Evolutionary conservation across 306 rosid genomes (phyloP), one percentile per base, ranked within the genome.

Genomic region (Castanea sativa): DNA sequence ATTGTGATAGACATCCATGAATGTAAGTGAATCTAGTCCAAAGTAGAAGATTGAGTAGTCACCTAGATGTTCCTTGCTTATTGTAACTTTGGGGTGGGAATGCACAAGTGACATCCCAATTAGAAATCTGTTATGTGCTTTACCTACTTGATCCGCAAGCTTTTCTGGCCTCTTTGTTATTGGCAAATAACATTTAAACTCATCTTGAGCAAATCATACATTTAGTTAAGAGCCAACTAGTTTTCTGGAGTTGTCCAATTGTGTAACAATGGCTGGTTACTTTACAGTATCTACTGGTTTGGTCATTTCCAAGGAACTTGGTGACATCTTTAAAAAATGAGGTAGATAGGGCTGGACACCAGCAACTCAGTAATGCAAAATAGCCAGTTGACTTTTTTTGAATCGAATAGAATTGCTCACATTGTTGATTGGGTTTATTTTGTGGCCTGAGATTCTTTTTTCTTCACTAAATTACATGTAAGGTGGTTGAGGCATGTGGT

Each of bases 91-190:
- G 11, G 27, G 52, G 52, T 3, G 72, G n/a, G 29, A 35, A 68
- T 68, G 52, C 52, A 16, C 16, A 49, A 14, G 53, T 68, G 27
- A n/a, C 33, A 65, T 68, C 41, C 53, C 4, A 68, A 35, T 67
- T 67, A 67, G 51, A 67, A 45, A 30, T 10, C 49, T 33, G 11
- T 64, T 30, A 64, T 51, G 59, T 59, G 69, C 56, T 75, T 33
- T 78, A 25, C 51, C 45, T 55, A 71, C 71, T 61, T 19, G 74
- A 56, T 55, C 51, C 55, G 73, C 73, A 76, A 18, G 73, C 77
- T 52, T 56, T 75, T 72, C 71, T 56, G 0, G 3, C 29, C 71
- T 72, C 38, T 41, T 41, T 65, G 52, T 41, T 33, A 20, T 13
- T 70, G 73, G 68, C 53, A 52, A 53, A 43, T 75, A 55, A 25